phyloP scores from a whole-genome alignment of 2,329 filamentous ascomycete genomes.

The Aspergillus calidoustus region DNA sequence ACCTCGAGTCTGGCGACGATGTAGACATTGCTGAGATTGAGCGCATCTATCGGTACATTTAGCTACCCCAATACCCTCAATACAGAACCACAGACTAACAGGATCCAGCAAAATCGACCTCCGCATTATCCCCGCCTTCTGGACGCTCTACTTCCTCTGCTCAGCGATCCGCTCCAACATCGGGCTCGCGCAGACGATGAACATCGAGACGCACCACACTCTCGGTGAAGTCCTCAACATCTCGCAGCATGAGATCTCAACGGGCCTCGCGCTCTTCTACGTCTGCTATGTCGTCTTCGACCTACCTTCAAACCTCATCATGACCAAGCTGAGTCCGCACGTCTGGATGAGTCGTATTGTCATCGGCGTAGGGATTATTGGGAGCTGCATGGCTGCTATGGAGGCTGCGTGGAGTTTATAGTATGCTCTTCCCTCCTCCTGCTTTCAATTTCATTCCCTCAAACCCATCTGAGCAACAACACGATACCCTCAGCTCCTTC shows the following conservation, averaged over 20 bases:
- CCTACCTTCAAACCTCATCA: slow-evolving; percentile 83
- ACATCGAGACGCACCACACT: slow-evolving; percentile 70
- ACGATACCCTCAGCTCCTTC: not conserved
- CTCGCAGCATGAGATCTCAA: slow-evolving; percentile 77
- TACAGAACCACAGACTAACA: not conserved
- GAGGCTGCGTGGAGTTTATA: slow-evolving; percentile 83
- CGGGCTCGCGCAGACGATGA: slow-evolving; percentile 95
- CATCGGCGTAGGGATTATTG: slow-evolving; percentile 82
- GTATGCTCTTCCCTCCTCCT: slow-evolving; percentile 46
- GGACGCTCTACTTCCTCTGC: slow-evolving; percentile 89
- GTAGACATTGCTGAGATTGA: slow-evolving; percentile 40
- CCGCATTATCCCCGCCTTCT: slow-evolving; percentile 75
- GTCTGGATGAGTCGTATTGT: slow-evolving; percentile 94
- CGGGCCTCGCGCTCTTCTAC: slow-evolving; percentile 85
- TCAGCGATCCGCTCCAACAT: slow-evolving; percentile 91
- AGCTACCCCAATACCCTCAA: not conserved
- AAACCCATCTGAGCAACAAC: not conserved
- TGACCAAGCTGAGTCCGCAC: slow-evolving; percentile 82
- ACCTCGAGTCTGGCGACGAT: slow-evolving; percentile 25
- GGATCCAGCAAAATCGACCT: slow-evolving; percentile 58
- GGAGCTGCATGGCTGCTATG: slow-evolving; percentile 81
- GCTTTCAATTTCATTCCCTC: not conserved
- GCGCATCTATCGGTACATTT: slow-evolving; percentile 42
- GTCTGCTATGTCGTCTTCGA: slow-evolving; percentile 92
- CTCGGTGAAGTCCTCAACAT: slow-evolving; percentile 73